Conservation (phyloP, 2,329 filamentous ascomycete species). For the Penicillium sumatraense region DNA sequence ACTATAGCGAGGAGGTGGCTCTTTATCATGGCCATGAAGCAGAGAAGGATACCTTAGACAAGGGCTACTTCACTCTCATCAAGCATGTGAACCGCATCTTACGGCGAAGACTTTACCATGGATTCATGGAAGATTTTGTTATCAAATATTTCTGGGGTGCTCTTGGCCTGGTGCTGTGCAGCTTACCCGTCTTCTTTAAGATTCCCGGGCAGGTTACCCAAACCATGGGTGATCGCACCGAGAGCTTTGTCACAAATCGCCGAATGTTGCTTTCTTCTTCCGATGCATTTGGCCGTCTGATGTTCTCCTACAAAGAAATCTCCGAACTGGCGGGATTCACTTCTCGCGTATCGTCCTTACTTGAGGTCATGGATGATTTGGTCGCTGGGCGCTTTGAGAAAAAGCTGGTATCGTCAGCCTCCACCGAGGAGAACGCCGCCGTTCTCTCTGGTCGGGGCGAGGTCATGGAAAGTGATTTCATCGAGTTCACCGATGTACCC, state of each 20-base stretch:
- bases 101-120: conserved; percentile 88
- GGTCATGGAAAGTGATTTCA: conserved; percentile 79
- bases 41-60: conserved; percentile 95
- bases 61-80: conserved; percentile 98
- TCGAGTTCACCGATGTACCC: conserved; percentile 85
- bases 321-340: conserved; percentile 96
- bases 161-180: conserved; percentile 86
- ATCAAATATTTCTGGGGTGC: conserved; percentile 99
- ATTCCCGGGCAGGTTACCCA: conserved; percentile 70
- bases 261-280: conserved; percentile 90
- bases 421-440: conserved; percentile 78
- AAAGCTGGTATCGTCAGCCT: conserved; percentile 88
- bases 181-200: conserved; percentile 94
- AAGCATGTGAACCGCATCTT: conserved; percentile 98
- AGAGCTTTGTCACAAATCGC: conserved; percentile 88
- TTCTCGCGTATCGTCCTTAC: conserved; percentile 82
- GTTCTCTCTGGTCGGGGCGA: conserved; percentile 81
- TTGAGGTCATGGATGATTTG: conserved; percentile 95
- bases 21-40: conserved; percentile 89
- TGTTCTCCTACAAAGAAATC: conserved; percentile 98
- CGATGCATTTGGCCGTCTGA: conserved; percentile 91
- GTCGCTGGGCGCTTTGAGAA: conserved; percentile 91
- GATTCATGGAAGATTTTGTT: conserved; percentile 99
- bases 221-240: conserved; percentile 59
- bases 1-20: conserved; percentile 94